Conservation (phyloP, 139 green algal species). For the Haematococcus lacustris region DNA sequence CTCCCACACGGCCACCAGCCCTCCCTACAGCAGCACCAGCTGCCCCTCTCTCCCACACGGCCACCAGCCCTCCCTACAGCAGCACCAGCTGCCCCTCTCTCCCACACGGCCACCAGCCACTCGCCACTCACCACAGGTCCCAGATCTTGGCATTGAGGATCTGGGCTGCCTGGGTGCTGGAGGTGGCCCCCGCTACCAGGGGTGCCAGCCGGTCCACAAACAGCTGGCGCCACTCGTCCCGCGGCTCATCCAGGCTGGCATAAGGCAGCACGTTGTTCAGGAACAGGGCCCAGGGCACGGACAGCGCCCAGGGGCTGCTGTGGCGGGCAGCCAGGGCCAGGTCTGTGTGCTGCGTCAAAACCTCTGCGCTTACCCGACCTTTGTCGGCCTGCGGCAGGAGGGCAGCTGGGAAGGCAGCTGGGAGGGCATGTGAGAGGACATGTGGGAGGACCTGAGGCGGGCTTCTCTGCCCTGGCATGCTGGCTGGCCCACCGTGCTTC, state of each 20-base stretch:
- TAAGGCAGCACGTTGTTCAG: constrained; percentile 25
- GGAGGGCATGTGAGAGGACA: neutral
- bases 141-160: constrained; percentile 14
- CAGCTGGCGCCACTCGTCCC: constrained; percentile 30
- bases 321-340: neutral
- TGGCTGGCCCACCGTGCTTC: too few relatives aligned
- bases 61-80: too few relatives aligned
- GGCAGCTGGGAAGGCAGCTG: neutral
- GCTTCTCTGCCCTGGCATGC: neutral
- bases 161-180: constrained; percentile 22
- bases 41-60: too few relatives aligned
- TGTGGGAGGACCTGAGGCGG: neutral
- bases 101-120: too few relatives aligned
- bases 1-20: too few relatives aligned
- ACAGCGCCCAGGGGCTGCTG: neutral
- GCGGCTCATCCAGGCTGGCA: constrained; percentile 35
- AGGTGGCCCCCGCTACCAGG: constrained; percentile 15
- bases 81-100: too few relatives aligned
- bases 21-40: too few relatives aligned
- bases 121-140: constrained; percentile 1
- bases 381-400: neutral
- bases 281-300: constrained; percentile 2
- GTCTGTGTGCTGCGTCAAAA: neutral
- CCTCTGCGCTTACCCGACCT: neutral
- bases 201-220: constrained; percentile 18